Evolutionary conservation across 1,284 basidiomycete genomes (phyloP), one percentile per base, ranked within the genome.

Genomic region (Neonothopanus nambi): DNA sequence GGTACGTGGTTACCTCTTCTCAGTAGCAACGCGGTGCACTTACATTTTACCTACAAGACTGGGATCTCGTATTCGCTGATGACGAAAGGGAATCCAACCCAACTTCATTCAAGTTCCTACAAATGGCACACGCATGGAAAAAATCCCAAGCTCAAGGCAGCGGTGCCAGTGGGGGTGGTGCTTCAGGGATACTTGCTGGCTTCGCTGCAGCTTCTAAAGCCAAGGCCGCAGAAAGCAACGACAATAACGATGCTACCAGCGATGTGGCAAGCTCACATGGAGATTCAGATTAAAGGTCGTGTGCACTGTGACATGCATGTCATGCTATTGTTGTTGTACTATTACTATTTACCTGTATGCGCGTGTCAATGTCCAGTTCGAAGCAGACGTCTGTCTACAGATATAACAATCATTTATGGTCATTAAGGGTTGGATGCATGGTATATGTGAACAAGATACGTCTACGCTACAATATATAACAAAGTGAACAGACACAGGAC

Each of bases 61-160:
- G 91, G 87, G 94, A 96, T 67, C 84, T 95, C 66, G 87, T 95
- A 20, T 98, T 97, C 70, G 86, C 93, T 28, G 95, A 97, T 75
- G 95, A 98, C 78, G 93, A 96, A 65, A 82, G 87, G 52, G 93
- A 95, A 65, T 83, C 89, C 41, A 95, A 96, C 65, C 92, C 95
- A 0, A 88, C 91, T 0, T 85, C 92, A 1, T 95, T 94, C 85
- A 95, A 94, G 67, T 93, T 95, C 77, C 76, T 97, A 67, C 89
- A 95, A 68, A 91, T 91, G 78, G 95, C 95, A 1, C 93, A 94
- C 67, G 88, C 88, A 2, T 97, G 95, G 95, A 87, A 85, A 61
- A 75, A 67, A 55, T 62, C 79, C 2, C 79, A 68, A 50, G 46
- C 15, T 5, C 45, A 59, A 35, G 68, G 65, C 43, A 62, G 61